Conservation (phyloP, 768 basidiomycete genomes). For the Suillus subalutaceus region DNA sequence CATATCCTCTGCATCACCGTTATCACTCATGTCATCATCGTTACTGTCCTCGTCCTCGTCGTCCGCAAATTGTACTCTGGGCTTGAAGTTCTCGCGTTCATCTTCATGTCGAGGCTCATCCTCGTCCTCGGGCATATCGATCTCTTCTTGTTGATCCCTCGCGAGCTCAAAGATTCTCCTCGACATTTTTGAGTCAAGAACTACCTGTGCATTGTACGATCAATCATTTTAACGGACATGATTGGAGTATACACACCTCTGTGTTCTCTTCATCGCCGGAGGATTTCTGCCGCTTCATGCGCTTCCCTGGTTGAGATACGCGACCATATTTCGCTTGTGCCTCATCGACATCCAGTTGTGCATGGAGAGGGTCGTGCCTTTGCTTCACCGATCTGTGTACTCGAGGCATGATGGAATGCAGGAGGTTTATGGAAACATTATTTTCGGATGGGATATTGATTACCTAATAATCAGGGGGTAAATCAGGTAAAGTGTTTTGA, state of each 20-base stretch:
- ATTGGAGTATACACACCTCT: conserved; percentile 47
- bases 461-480: conserved; percentile 3
- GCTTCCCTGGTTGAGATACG: conserved; percentile 73
- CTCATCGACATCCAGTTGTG: conserved; percentile 84
- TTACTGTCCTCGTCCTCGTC: conserved; percentile 49
- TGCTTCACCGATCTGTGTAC: conserved; percentile 55
- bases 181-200: conserved; percentile 81
- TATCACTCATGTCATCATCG: conserved; percentile 41
- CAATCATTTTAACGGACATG: conserved; percentile 8
- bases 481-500: too few relatives aligned
- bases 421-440: conserved; percentile 16
- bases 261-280: conserved; percentile 54
- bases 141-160: conserved; percentile 88
- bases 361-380: conserved; percentile 86
- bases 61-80: conserved; percentile 44
- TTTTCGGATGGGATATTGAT: conserved; percentile 8
- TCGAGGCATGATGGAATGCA: conserved; percentile 61
- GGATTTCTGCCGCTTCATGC: conserved; percentile 60
- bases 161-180: conserved; percentile 91
- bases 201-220: conserved; percentile 45
- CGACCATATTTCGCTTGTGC: conserved; percentile 76
- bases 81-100: conserved; percentile 31
- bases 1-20: conserved; percentile 60
- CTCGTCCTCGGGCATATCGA: conserved; percentile 65
- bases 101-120: conserved; percentile 44